Conservation (phyloP, 2,329 filamentous ascomycete genomes). For the Colletotrichum viniferum region DNA sequence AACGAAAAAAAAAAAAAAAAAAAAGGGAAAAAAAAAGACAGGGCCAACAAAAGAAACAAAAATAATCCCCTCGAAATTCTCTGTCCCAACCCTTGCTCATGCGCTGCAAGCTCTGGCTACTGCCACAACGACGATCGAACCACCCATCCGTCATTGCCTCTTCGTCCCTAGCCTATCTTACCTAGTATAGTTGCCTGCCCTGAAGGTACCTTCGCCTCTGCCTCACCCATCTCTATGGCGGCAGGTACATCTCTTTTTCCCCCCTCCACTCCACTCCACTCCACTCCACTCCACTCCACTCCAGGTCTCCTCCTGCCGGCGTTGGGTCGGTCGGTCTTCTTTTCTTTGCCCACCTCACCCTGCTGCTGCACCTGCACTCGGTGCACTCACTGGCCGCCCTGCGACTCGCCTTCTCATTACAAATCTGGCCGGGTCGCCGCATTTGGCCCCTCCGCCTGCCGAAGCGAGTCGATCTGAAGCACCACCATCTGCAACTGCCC, state of each 20-base stretch:
- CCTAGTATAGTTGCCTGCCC: too few relatives aligned
- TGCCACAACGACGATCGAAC: constrained; percentile 6
- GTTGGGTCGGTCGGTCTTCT: neutral
- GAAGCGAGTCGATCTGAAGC: constrained; percentile 3
- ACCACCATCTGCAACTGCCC: neutral
- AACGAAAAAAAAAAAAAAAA: too few relatives aligned
- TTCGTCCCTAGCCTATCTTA: neutral
- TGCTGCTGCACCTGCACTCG: neutral
- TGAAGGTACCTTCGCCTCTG: neutral
- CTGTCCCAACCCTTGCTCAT: neutral
- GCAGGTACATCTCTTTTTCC: neutral
- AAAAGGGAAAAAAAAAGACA: too few relatives aligned
- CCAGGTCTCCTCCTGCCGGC: neutral
- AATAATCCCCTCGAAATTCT: neutral
- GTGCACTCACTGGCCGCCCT: neutral
- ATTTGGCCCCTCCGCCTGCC: constrained; percentile 13
- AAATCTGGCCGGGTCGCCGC: constrained; percentile 14
- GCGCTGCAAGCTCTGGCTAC: neutral
- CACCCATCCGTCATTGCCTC: neutral
- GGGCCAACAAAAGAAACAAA: neutral
- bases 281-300: neutral
- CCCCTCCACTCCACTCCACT: neutral
- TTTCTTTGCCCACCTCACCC: neutral
- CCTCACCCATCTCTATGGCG: neutral
- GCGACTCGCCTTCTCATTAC: constrained; percentile 4